Conservation (phyloP, 2,329 filamentous ascomycete species). For the Coniochaeta sp. region DNA sequence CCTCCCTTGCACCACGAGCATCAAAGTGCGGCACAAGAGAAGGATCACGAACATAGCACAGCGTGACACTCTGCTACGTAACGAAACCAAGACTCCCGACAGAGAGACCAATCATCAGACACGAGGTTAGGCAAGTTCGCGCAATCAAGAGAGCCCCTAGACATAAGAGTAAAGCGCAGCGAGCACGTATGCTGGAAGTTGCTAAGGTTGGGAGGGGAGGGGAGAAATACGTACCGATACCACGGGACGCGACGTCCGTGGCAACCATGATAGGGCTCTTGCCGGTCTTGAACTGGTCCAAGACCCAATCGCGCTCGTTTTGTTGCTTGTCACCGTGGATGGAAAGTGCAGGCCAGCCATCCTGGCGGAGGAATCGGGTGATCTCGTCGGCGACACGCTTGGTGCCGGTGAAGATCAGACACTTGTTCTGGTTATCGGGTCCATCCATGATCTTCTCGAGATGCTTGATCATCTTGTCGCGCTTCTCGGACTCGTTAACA, state of each 20-base stretch:
- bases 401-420: conserved; percentile 86
- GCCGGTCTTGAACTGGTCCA: conserved; percentile 98
- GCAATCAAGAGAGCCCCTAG: conserved; percentile 80
- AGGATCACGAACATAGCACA: conserved; percentile 69
- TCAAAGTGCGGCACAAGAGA: conserved; percentile 59
- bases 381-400: conserved; percentile 98
- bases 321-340: conserved; percentile 99
- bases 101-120: conserved; percentile 67
- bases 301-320: conserved; percentile 98
- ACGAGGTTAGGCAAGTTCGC: conserved; percentile 87
- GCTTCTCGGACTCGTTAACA: conserved; percentile 93
- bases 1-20: conserved; percentile 56
- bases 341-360: conserved; percentile 94
- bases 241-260: conserved; percentile 98
- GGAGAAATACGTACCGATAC: conserved; percentile 95
- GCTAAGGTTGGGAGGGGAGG: conserved; percentile 33
- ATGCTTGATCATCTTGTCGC: conserved; percentile 94
- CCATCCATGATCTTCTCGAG: conserved; percentile 97
- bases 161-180: conserved; percentile 88
- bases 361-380: conserved; percentile 91
- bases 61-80: conserved; percentile 49
- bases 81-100: conserved; percentile 83
- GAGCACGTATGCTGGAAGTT: conserved; percentile 52
- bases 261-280: conserved; percentile 99
- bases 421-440: conserved; percentile 88